These are phyloP conservation scores for Calocybe gangraenosa DNA, from an alignment of 768 basidiomycete species.

Conservation along the genomic window DNA sequence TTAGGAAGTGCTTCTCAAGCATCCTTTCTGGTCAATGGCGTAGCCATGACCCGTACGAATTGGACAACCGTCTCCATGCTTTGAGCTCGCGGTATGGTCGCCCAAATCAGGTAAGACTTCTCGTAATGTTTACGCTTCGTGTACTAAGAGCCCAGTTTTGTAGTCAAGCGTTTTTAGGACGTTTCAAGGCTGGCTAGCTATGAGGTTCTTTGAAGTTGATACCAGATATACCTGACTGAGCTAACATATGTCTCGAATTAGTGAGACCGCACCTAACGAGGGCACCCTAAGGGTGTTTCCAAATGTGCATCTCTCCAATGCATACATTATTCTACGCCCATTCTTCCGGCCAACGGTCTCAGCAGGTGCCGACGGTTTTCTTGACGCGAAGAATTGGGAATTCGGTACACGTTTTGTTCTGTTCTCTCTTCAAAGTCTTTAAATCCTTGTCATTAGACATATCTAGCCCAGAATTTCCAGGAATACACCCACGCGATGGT, in stretches of 20 bases:
- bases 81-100: conserved; percentile 60
- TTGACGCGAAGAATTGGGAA: conserved; percentile 50
- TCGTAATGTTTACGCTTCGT: not conserved
- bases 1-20: conserved; percentile 55
- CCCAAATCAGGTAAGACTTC: conserved; percentile 38
- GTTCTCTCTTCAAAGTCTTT: not conserved
- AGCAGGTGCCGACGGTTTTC: conserved; percentile 34
- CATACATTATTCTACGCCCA: conserved; percentile 70
- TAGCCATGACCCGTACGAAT: conserved; percentile 62
- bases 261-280: conserved; percentile 63
- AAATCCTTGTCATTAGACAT: conserved; percentile 43
- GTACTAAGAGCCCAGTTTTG: conserved; percentile 3
- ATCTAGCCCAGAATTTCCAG: conserved; percentile 47
- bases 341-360: conserved; percentile 60
- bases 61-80: conserved; percentile 56
- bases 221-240: not conserved
- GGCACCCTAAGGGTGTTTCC: conserved; percentile 72
- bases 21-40: conserved; percentile 63
- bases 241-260: conserved; percentile 16
- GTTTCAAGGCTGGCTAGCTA: conserved; percentile 77
- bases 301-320: conserved; percentile 59
- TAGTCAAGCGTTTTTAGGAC: conserved; percentile 52
- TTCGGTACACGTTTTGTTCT: conserved; percentile 30
- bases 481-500: conserved; percentile 35
- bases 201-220: conserved; percentile 45